Conservation (phyloP, 768 basidiomycete species). For the Psilocybe cubensis region DNA sequence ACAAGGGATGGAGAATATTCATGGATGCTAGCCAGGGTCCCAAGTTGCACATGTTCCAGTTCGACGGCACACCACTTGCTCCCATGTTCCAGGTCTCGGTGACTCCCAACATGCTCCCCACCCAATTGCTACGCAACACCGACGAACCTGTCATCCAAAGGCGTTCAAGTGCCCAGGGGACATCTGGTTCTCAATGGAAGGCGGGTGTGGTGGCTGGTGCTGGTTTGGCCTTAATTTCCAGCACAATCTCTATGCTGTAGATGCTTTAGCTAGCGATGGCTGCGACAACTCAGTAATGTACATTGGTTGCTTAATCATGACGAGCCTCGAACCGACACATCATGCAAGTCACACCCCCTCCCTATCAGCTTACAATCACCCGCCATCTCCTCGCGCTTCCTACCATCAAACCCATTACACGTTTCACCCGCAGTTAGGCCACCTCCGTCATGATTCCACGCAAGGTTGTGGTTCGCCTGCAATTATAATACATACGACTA, state of each 20-base stretch:
- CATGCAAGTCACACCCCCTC: background rate
- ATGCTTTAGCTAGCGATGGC: slow-evolving; percentile 1
- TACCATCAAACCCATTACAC: background rate
- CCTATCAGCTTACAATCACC: background rate
- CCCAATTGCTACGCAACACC: slow-evolving; percentile 61
- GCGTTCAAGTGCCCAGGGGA: slow-evolving; percentile 30
- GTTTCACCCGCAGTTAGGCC: background rate
- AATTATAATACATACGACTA: background rate
- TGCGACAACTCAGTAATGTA: slow-evolving; percentile 1
- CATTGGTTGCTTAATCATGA: background rate
- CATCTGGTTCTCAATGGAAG: slow-evolving; percentile 24
- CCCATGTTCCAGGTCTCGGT: slow-evolving; percentile 69
- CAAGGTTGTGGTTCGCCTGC: background rate
- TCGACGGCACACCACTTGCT: slow-evolving; percentile 76
- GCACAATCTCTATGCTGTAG: slow-evolving; percentile 36
- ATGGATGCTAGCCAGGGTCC: slow-evolving; percentile 60
- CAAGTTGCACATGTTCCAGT: slow-evolving; percentile 79
- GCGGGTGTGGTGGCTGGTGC: slow-evolving; percentile 29
- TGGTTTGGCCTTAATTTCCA: slow-evolving; percentile 30
- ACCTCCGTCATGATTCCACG: background rate
- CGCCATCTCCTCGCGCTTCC: slow-evolving; percentile 1
- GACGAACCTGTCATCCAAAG: slow-evolving; percentile 4
- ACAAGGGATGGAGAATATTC: slow-evolving; percentile 71
- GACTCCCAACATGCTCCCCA: slow-evolving; percentile 88
- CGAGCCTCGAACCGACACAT: background rate